A percentile compares a stretch with the other conserved stretches of the same genome.
phyloP scores from a whole-genome alignment of 2,329 filamentous ascomycete species.

The Cytospora chrysosperma region DNA sequence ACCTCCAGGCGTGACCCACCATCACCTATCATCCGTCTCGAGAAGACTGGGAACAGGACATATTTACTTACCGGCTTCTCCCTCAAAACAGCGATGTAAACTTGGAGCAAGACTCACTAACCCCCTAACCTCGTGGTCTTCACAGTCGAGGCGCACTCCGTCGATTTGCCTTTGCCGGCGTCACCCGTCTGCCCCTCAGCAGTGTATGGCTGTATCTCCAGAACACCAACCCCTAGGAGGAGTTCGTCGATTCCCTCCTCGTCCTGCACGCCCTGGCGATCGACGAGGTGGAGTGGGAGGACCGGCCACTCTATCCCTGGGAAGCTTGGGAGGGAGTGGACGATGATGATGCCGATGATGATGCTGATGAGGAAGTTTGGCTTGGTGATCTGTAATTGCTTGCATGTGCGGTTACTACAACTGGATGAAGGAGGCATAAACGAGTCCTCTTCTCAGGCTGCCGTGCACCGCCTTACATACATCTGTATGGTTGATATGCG shows the following conservation, averaged over 20 bases:
- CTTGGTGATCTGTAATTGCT: background rate
- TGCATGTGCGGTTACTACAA: background rate
- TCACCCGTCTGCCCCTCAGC: conserved; percentile 31
- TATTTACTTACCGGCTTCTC: conserved; percentile 25
- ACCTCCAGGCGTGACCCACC: too few relatives aligned
- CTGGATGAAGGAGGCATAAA: background rate
- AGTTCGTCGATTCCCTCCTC: background rate
- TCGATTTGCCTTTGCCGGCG: conserved; percentile 34
- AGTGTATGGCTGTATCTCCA: conserved; percentile 30
- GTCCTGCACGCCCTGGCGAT: background rate
- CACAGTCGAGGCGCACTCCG: conserved; percentile 32
- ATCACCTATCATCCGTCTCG: background rate
- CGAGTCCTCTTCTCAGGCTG: background rate
- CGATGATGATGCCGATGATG: too few relatives aligned
- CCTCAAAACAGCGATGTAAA: conserved; percentile 6
- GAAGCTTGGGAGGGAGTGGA: background rate
- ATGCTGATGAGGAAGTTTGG: background rate
- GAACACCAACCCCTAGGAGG: conserved; percentile 1
- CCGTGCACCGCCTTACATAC: background rate
- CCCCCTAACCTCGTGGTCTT: background rate
- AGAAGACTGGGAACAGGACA: conserved; percentile 1
- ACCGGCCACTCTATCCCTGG: background rate
- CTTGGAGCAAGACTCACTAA: conserved; percentile 1
- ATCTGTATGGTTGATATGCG: background rate
- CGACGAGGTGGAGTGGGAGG: background rate